Evolutionary conservation across 208 protist genomes (phyloP).

Genomic region (Trypanosoma vivax): DNA sequence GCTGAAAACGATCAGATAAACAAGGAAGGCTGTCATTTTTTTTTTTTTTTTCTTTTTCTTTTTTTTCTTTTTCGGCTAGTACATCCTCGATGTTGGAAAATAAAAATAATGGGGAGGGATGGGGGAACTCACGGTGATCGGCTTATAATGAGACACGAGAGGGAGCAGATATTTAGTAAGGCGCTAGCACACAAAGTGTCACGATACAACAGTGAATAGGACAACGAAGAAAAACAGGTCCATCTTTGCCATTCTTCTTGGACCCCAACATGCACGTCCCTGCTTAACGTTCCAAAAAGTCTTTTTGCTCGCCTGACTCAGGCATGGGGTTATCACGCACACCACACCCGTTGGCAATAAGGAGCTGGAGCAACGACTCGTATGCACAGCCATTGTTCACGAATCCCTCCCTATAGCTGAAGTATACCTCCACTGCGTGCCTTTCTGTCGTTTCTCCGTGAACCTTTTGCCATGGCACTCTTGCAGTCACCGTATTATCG

Average conservation of each 20-base stretch:
- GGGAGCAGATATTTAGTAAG: no score
- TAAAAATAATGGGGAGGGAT: no score
- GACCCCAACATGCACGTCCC: background rate
- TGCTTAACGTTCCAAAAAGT: background rate
- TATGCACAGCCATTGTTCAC: constrained; percentile 2
- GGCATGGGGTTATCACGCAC: background rate
- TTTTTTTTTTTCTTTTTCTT: no score
- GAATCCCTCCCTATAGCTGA: constrained; percentile 14
- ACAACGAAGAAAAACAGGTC: no score
- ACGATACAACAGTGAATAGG: no score
- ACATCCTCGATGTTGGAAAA: no score
- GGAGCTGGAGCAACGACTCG: constrained; percentile 12
- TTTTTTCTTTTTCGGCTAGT: no score
- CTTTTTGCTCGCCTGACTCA: no score
- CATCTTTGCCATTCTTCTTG: background rate
- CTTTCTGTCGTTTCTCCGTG: background rate
- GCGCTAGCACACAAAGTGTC: no score
- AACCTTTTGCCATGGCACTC: constrained; percentile 2
- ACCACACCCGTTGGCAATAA: background rate
- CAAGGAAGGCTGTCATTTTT: constrained; percentile 22
- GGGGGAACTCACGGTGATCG: no score
- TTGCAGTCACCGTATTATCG: constrained; percentile 7
- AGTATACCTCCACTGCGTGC: constrained; percentile 4
- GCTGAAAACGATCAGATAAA: constrained; percentile 35
- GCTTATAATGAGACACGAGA: no score